Percentiles rank a stretch among this genome's conserved stretches.
phyloP scores from a whole-genome alignment of 306 rosid genomes.

The Ochetophila trinervis region DNA sequence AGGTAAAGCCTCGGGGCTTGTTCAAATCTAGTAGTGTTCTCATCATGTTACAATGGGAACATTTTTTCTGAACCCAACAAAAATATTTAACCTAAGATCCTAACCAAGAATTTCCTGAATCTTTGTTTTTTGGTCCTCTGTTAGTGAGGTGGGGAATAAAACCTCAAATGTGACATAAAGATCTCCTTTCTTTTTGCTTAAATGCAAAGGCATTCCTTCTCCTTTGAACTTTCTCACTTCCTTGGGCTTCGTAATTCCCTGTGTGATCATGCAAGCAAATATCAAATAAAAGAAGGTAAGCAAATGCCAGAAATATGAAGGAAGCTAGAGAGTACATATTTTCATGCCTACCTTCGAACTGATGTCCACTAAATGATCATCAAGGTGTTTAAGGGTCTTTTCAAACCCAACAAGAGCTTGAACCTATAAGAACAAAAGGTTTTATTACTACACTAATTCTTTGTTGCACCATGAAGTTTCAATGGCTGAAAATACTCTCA shows the following conservation, averaged over 20 bases:
- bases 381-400: conserved; percentile 81
- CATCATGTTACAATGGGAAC: conserved; percentile 31
- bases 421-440: conserved; percentile 49
- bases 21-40: conserved; percentile 23
- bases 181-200: conserved; percentile 87
- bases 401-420: conserved; percentile 97
- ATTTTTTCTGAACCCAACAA: conserved; percentile 13
- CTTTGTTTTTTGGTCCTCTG: conserved; percentile 76
- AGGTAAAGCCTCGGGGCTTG: conserved; percentile 14
- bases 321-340: background rate
- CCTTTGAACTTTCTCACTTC: conserved; percentile 90
- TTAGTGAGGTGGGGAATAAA: conserved; percentile 73
- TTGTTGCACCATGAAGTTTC: background rate
- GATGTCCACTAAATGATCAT: conserved; percentile 82
- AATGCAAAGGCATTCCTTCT: conserved; percentile 92
- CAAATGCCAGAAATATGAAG: background rate
- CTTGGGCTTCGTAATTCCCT: conserved; percentile 91
- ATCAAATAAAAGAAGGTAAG: conserved; percentile 10
- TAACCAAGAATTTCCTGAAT: conserved; percentile 71
- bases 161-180: conserved; percentile 80
- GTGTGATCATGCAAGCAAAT: conserved; percentile 22
- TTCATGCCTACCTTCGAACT: conserved; percentile 67
- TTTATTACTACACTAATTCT: background rate
- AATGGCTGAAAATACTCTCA: background rate
- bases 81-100: conserved; percentile 24